Base-by-base conservation (phyloP, 306 rosid species). In the Canavalia ensiformis region DNA sequence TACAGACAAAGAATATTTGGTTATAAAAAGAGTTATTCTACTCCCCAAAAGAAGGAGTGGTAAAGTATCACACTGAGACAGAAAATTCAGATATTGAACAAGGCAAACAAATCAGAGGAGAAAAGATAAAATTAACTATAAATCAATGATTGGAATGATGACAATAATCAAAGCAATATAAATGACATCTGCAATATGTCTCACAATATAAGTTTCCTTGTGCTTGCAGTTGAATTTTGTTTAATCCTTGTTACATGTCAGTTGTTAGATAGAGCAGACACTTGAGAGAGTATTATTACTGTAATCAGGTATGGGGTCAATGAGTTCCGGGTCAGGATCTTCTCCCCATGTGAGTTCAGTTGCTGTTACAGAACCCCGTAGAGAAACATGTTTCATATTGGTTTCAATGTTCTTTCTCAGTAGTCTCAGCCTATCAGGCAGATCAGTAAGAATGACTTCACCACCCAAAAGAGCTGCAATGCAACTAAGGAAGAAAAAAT, bases 381-480 rank as follows among this genome's bases (percentile, higher is more conserved):
- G 54, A 50, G 84, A 79, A 44, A 81, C 78, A 33, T 91, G 91
- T 45, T 79, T 64, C 82, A 90, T 85, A 65, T 94, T 91, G 83
- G 88, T 87, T 83, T 89, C 91, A 64, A 91, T 76, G 77, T 94
- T 94, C 87, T 90, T 91, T 83, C 80, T 87, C 59, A 91, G 90
- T 65, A 94, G 81, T 82, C 90, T 88, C 63, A 94, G 79, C 82
- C 97, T 89, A 89, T 94, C 98, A 66, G 91, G 93, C 76, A 91
- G 84, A 89, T 91, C 97, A 7, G 94, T 91, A 42, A 91, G 93
- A 82, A 85, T 9, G 77, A 90, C 98, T 75, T 88, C 88, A 64
- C 93, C 88, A 33, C 97, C 97, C 88, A 94, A 78, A 81, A 91
- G 94, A 83, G 97, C 92, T 68, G 98, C 97, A 85, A 91, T 83